Evolutionary conservation across 2,329 filamentous ascomycete genomes (phyloP).

Genomic region (Ophiostoma himal-ulmi): DNA sequence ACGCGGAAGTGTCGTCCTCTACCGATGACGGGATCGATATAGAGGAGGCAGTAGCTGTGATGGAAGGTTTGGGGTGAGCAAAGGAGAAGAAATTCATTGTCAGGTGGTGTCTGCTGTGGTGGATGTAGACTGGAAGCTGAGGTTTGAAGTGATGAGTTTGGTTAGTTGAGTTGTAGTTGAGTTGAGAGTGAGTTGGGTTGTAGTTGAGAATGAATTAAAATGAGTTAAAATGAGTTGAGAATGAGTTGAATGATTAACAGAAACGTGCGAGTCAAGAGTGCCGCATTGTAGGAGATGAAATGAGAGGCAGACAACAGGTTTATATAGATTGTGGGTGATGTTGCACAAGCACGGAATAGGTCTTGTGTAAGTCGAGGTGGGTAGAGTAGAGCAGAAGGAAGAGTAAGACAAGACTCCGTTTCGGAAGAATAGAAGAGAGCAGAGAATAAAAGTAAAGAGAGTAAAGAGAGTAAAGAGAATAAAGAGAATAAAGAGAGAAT

Average conservation of each 20-base stretch:
- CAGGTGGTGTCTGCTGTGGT: not conserved
- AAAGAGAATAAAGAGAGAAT: not conserved
- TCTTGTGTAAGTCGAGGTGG: conserved; percentile 20
- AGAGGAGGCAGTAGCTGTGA: conserved; percentile 11
- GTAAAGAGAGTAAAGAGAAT: too few relatives aligned
- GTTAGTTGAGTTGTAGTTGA: too few relatives aligned
- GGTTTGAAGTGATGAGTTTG: not conserved
- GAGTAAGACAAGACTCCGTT: not conserved
- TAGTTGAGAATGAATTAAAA: too few relatives aligned
- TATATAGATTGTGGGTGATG: conserved; percentile 10
- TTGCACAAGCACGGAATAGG: conserved; percentile 8
- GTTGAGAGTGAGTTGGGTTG: too few relatives aligned
- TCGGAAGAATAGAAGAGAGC: too few relatives aligned
- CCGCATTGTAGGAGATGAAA: conserved; percentile 22
- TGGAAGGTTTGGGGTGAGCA: conserved; percentile 6
- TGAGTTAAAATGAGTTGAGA: too few relatives aligned
- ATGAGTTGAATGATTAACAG: too few relatives aligned
- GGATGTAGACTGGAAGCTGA: not conserved
- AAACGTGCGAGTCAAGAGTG: conserved; percentile 16
- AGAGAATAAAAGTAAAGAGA: too few relatives aligned
- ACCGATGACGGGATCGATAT: conserved; percentile 16
- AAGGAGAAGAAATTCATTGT: conserved; percentile 20
- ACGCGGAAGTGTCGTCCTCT: conserved; percentile 15
- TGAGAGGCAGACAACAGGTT: conserved; percentile 8
- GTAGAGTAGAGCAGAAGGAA: conserved; percentile 5